Percentiles rank a stretch among this genome's conserved stretches.
Evolutionary conservation across 352 stramenopile genomes (phyloP).

Genomic region (Globisporangium emineosum): DNA sequence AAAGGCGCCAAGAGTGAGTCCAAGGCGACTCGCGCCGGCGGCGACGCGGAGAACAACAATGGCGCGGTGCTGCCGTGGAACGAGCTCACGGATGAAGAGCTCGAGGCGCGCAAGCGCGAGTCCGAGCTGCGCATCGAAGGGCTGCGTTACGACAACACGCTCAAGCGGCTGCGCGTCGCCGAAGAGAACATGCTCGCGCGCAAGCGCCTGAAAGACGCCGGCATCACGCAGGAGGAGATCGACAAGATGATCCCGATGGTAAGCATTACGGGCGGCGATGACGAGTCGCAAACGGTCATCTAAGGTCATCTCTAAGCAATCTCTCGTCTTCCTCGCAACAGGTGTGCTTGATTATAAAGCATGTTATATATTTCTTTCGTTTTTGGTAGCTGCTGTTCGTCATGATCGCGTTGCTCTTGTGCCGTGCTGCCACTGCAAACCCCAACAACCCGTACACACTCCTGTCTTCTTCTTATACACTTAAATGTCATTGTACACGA

Average conservation of each 20-base stretch:
- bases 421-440: background rate
- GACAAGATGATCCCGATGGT: slow-evolving; percentile 19
- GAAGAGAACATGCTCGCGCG: slow-evolving; percentile 34
- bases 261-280: background rate
- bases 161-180: slow-evolving; percentile 17
- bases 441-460: background rate
- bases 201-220: slow-evolving; percentile 43
- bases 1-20: slow-evolving; percentile 4
- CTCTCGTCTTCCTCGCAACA: background rate
- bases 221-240: slow-evolving; percentile 20
- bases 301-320: background rate
- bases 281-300: slow-evolving; percentile 6
- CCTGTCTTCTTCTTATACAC: background rate
- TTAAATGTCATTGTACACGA: slow-evolving; percentile 2
- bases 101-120: slow-evolving; percentile 20
- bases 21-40: background rate
- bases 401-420: background rate
- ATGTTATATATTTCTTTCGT: background rate
- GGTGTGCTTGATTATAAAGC: background rate
- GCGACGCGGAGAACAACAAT: background rate
- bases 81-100: slow-evolving; percentile 17
- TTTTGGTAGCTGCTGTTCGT: background rate
- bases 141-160: slow-evolving; percentile 22
- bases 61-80: slow-evolving; percentile 8
- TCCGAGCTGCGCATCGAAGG: slow-evolving; percentile 22